A percentile compares a stretch with the other conserved stretches of the same genome.
Evolutionary conservation across 2,329 filamentous ascomycete species (phyloP).

Genomic region (Colletotrichum scovillei): DNA sequence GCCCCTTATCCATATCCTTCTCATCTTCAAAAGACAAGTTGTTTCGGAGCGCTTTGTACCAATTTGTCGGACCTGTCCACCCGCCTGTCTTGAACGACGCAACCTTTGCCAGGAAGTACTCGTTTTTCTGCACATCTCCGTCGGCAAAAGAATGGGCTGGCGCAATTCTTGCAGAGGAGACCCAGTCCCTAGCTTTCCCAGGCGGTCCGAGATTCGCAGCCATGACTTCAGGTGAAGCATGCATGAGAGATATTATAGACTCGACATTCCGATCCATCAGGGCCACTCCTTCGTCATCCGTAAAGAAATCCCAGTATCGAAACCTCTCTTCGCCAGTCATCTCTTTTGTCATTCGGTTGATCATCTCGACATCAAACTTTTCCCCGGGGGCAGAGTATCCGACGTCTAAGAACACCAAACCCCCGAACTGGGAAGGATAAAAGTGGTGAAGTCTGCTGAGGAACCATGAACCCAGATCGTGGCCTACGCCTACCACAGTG

Average conservation of each 20-base stretch:
- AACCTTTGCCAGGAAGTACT: not conserved
- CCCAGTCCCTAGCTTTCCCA: slow-evolving; percentile 8
- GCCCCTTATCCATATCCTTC: slow-evolving; percentile 1
- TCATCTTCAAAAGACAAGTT: slow-evolving; percentile 24
- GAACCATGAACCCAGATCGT: slow-evolving; percentile 49
- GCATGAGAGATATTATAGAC: slow-evolving; percentile 21
- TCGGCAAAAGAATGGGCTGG: not conserved
- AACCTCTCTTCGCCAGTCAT: slow-evolving; percentile 27
- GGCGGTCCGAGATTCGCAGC: slow-evolving; percentile 20
- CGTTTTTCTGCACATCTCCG: not conserved
- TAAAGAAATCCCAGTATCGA: slow-evolving; percentile 30
- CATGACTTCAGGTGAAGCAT: slow-evolving; percentile 24
- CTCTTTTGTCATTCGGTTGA: slow-evolving; percentile 45
- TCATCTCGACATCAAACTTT: slow-evolving; percentile 43
- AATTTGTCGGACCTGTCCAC: slow-evolving; percentile 26
- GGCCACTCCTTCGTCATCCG: slow-evolving; percentile 1
- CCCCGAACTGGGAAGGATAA: slow-evolving; percentile 38
- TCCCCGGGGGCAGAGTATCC: slow-evolving; percentile 43
- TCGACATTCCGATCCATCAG: slow-evolving; percentile 18
- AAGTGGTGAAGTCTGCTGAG: slow-evolving; percentile 44
- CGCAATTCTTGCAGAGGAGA: not conserved
- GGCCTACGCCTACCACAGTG: slow-evolving; percentile 69
- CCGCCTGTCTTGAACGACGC: slow-evolving; percentile 6
- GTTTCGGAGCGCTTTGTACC: slow-evolving; percentile 18
- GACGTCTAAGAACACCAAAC: slow-evolving; percentile 44